Evolutionary conservation across 495 filamentous ascomycete species (phyloP).

Genomic region (Hypoxylon crocopeplum): DNA sequence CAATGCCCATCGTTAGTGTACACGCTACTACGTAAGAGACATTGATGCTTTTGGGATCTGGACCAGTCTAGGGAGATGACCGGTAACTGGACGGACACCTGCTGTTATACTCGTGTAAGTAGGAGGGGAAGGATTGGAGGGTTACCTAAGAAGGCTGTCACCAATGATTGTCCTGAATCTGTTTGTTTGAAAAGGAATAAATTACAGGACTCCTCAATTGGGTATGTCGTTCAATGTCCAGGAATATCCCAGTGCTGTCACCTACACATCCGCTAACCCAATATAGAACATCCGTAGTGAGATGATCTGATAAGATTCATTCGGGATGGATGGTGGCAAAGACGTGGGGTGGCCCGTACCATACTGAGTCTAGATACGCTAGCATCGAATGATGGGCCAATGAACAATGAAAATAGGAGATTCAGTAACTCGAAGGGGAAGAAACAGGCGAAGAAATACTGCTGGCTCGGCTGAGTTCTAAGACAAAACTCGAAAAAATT

Average conservation of each 20-base stretch:
- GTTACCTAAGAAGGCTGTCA: conserved; percentile 2
- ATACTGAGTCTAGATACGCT: too few relatives aligned
- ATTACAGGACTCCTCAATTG: background rate
- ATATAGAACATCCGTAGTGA: conserved; percentile 8
- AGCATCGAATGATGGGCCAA: too few relatives aligned
- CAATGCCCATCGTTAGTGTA: conserved; percentile 14
- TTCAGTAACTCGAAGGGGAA: conserved; percentile 23
- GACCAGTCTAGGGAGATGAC: background rate
- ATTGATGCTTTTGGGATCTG: conserved; percentile 12
- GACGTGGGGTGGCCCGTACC: conserved; percentile 6
- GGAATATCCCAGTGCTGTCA: background rate
- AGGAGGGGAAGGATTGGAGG: conserved; percentile 5
- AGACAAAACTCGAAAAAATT: background rate
- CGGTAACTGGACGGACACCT: background rate
- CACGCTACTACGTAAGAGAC: conserved; percentile 17
- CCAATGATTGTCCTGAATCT: conserved; percentile 8
- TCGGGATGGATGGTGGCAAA: background rate
- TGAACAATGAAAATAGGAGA: conserved; percentile 6
- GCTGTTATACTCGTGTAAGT: conserved; percentile 23
- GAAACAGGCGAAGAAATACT: conserved; percentile 17
- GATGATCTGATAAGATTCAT: conserved; percentile 35
- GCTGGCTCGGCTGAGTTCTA: conserved; percentile 7
- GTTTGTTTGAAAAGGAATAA: conserved; percentile 3
- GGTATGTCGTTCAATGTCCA: background rate
- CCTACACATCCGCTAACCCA: background rate